phyloP scores from a whole-genome alignment of 1,284 basidiomycete genomes.

The Rhodotorula sp. region DNA sequence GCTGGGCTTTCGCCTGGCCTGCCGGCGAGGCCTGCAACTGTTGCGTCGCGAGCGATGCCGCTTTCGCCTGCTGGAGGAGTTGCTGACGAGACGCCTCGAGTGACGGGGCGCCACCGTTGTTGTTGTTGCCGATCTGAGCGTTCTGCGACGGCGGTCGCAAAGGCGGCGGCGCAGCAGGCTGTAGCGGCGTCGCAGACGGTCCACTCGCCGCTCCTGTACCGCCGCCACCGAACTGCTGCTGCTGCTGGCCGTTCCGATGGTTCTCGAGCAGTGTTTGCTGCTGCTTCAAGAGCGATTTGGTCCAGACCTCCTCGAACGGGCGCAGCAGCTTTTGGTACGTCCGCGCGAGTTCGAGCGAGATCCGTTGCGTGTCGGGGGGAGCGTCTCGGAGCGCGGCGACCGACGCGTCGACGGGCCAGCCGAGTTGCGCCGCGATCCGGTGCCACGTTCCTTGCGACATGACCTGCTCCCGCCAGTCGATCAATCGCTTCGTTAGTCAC shows the following conservation, averaged over 20 bases:
- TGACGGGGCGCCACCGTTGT: not conserved
- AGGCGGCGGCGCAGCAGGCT: not conserved
- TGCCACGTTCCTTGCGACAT: slow-evolving; percentile 36
- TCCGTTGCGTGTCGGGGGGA: slow-evolving; percentile 30
- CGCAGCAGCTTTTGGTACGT: slow-evolving; percentile 37
- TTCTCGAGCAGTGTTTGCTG: slow-evolving; percentile 27
- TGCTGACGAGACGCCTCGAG: slow-evolving; percentile 18
- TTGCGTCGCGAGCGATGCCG: slow-evolving; percentile 11
- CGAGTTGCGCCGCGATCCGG: slow-evolving; percentile 38
- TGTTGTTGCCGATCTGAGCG: not conserved
- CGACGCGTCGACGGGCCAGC: slow-evolving; percentile 35
- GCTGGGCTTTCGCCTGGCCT: not conserved
- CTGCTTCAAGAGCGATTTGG: slow-evolving; percentile 27
- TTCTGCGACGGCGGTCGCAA: slow-evolving; percentile 9
- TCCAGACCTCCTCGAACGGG: slow-evolving; percentile 44
- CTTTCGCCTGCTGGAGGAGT: slow-evolving; percentile 20
- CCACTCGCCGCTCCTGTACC: not conserved
- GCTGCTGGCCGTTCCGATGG: slow-evolving; percentile 15
- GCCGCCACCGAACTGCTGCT: slow-evolving; percentile 1
- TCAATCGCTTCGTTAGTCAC: not conserved
- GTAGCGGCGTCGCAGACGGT: slow-evolving; percentile 1
- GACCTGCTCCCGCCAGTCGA: slow-evolving; percentile 22
- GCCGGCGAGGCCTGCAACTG: slow-evolving; percentile 1
- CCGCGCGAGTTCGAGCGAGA: slow-evolving; percentile 39
- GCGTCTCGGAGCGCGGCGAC: slow-evolving; percentile 8